Conservation (phyloP, 2,329 filamentous ascomycete species). For the Cercospora sp. region DNA sequence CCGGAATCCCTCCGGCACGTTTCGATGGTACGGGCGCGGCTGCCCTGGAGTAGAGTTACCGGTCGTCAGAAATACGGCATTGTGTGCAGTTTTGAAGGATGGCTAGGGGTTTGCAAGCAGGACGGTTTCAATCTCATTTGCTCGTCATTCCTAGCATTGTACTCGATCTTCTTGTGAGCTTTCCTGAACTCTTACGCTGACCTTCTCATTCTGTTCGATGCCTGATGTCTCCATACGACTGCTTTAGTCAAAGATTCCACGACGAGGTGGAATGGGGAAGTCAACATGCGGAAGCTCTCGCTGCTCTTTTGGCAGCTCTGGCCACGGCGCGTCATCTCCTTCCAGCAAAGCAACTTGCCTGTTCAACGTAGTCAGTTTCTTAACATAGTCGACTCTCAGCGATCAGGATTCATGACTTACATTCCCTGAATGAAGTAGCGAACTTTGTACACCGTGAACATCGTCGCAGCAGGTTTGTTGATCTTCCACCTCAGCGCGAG, state of each 20-base stretch:
- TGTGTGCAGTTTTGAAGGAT: background rate
- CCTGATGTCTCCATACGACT: background rate
- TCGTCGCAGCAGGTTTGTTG: conserved; percentile 23
- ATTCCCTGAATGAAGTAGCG: conserved; percentile 27
- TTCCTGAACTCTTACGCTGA: background rate
- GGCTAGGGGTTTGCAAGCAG: background rate
- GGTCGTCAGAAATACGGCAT: background rate
- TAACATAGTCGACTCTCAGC: background rate
- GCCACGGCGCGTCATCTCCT: conserved; percentile 22
- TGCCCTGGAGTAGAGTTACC: background rate
- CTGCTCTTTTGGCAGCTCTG: conserved; percentile 22
- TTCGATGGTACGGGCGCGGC: background rate
- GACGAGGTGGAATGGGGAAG: conserved; percentile 22
- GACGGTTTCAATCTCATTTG: background rate
- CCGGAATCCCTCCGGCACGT: background rate
- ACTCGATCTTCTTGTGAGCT: background rate
- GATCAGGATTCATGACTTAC: conserved; percentile 12
- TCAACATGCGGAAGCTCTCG: conserved; percentile 24
- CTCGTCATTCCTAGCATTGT: background rate
- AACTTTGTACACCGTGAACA: conserved; percentile 25
- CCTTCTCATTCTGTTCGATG: background rate
- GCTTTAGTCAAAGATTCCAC: conserved; percentile 23
- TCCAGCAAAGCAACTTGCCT: conserved; percentile 24
- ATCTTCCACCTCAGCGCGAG: conserved; percentile 25
- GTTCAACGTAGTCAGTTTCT: background rate